These are phyloP conservation scores for Volvox carteri DNA, from an alignment of 163 green algal species.

Conservation along the genomic window DNA sequence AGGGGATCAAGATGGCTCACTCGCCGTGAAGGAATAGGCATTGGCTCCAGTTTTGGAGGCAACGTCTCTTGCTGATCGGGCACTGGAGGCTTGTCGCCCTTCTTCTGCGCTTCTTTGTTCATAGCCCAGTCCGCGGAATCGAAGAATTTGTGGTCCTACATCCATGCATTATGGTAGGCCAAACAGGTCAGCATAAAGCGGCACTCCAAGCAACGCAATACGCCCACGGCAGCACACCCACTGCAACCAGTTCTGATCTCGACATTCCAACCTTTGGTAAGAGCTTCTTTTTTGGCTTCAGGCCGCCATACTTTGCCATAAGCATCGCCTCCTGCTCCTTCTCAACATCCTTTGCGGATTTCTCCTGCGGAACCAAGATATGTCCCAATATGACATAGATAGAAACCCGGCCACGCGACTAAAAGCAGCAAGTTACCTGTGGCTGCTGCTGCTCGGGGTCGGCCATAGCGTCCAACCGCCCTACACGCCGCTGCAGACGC, in stretches of 20 bases:
- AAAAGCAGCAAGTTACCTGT: background rate
- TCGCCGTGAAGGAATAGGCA: constrained; percentile 62
- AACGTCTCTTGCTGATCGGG: constrained; percentile 59
- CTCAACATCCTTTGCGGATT: constrained; percentile 70
- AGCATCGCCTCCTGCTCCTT: constrained; percentile 81
- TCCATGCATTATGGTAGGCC: background rate
- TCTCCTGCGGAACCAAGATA: constrained; percentile 49
- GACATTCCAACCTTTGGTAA: constrained; percentile 68
- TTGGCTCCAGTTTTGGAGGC: constrained; percentile 79
- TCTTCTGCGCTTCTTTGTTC: constrained; percentile 77
- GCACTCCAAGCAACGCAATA: background rate
- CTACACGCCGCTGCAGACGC: background rate
- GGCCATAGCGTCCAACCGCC: constrained; percentile 32
- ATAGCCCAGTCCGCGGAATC: constrained; percentile 88
- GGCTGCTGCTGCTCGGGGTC: constrained; percentile 37
- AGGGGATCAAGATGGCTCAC: constrained; percentile 73
- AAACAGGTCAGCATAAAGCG: constrained; percentile 7
- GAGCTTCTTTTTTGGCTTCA: constrained; percentile 85
- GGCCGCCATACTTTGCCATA: constrained; percentile 81
- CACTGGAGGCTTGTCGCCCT: constrained; percentile 39
- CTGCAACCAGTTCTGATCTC: background rate
- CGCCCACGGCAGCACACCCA: background rate
- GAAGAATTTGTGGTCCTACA: constrained; percentile 83
- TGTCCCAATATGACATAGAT: background rate
- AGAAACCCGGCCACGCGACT: background rate